phyloP scores from a whole-genome alignment of 2,329 filamentous ascomycete genomes.

The Xylaria sp. region DNA sequence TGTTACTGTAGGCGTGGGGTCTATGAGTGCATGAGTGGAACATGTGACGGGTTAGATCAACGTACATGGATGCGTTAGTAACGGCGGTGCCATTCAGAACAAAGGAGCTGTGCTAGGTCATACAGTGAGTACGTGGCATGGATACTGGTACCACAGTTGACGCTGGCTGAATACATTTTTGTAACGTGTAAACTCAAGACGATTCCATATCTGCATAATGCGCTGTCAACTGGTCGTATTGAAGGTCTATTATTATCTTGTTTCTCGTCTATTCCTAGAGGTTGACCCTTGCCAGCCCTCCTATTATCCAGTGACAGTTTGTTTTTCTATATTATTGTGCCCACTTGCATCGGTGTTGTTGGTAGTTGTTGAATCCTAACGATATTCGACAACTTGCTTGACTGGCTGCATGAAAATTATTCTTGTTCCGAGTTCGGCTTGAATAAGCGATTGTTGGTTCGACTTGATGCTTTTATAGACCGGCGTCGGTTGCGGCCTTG shows the following conservation, averaged over 20 bases:
- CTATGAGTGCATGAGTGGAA: constrained; percentile 7
- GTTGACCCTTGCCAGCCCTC: not conserved
- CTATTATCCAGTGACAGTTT: constrained; percentile 8
- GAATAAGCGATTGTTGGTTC: not conserved
- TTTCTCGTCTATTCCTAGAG: not conserved
- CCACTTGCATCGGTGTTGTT: not conserved
- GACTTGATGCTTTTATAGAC: constrained; percentile 39
- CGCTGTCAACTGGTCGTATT: not conserved
- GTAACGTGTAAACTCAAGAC: not conserved
- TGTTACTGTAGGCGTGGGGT: not conserved
- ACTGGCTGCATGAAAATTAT: not conserved
- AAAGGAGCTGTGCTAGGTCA: too few relatives aligned
- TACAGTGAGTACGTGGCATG: too few relatives aligned
- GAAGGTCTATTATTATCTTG: constrained; percentile 20
- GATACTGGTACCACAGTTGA: too few relatives aligned
- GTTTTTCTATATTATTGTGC: too few relatives aligned
- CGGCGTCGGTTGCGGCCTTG: constrained; percentile 46
- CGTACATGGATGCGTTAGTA: too few relatives aligned
- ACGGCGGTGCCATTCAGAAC: too few relatives aligned
- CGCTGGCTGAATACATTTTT: too few relatives aligned
- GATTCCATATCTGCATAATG: not conserved
- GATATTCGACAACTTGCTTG: not conserved
- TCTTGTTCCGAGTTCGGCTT: not conserved
- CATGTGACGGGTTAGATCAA: not conserved
- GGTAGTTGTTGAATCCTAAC: not conserved